A percentile compares a stretch with the other conserved stretches of the same genome.
Evolutionary conservation across 2,329 filamentous ascomycete species (phyloP).

Genomic region (Colletotrichum navitas): DNA sequence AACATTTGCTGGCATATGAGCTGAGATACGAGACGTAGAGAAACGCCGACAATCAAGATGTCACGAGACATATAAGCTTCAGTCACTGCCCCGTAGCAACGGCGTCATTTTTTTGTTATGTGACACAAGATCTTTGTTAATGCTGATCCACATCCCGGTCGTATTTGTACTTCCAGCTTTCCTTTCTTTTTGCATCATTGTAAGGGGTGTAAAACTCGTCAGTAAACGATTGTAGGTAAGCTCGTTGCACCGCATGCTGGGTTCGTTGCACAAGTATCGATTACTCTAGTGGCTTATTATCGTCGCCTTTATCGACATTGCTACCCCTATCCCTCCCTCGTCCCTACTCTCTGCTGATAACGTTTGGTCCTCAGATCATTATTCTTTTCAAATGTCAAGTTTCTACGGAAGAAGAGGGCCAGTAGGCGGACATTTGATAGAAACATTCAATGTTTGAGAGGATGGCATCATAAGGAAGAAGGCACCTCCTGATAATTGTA

Average conservation of each 20-base stretch:
- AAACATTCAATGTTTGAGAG: neutral
- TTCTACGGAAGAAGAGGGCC: neutral
- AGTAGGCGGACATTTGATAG: neutral
- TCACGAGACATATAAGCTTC: no score
- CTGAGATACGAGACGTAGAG: conserved; percentile 9
- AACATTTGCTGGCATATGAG: neutral
- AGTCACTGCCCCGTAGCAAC: no score
- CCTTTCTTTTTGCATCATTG: neutral
- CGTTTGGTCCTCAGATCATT: neutral
- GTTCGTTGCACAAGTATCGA: no score
- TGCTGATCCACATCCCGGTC: neutral
- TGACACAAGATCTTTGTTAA: neutral
- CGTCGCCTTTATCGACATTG: neutral
- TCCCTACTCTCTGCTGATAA: neutral
- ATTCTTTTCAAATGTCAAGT: no score
- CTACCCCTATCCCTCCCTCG: no score
- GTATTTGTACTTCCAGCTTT: no score
- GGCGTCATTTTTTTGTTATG: no score
- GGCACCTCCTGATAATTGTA: neutral
- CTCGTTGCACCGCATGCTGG: no score
- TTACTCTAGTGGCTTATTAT: no score
- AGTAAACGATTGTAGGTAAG: neutral
- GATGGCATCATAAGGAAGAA: neutral
- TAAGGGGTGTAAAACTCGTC: neutral
- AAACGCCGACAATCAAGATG: neutral